These are phyloP conservation scores for Tricholoma sp. DNA, from an alignment of 768 basidiomycete species.

Conservation along the genomic window DNA sequence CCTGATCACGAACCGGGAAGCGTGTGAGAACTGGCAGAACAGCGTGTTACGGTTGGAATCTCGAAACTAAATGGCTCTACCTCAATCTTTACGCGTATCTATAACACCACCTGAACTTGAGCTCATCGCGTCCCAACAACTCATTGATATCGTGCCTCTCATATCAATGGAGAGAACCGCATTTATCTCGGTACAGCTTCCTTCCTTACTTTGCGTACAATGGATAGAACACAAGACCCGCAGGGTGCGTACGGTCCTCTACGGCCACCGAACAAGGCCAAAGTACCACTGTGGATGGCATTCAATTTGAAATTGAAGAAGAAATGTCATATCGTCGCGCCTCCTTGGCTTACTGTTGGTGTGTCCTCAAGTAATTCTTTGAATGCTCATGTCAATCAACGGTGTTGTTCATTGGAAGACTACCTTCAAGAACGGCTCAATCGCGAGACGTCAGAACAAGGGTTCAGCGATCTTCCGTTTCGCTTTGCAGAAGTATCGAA, in stretches of 20 bases:
- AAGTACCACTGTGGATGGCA: slow-evolving; percentile 96
- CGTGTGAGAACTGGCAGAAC: too few species aligned
- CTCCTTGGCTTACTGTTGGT: slow-evolving; percentile 88
- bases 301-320: slow-evolving; percentile 90
- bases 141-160: slow-evolving; percentile 81
- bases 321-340: slow-evolving; percentile 89
- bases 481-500: slow-evolving; percentile 89
- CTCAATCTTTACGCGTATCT: slow-evolving; percentile 61
- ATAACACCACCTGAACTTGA: slow-evolving; percentile 84
- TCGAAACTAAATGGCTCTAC: slow-evolving; percentile 61
- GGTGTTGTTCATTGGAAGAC: slow-evolving; percentile 39
- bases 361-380: slow-evolving; percentile 21
- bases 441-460: slow-evolving; percentile 66
- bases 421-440: slow-evolving; percentile 71
- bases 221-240: slow-evolving; percentile 12
- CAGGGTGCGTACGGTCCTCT: slow-evolving; percentile 94
- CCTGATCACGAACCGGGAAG: too few species aligned
- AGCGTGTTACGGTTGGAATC: too few species aligned
- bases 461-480: slow-evolving; percentile 79
- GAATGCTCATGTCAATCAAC: not conserved
- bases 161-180: slow-evolving; percentile 90
- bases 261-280: slow-evolving; percentile 76
- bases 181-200: slow-evolving; percentile 71
- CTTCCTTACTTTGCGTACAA: slow-evolving; percentile 7
- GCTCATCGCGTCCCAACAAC: slow-evolving; percentile 78